These are phyloP conservation scores for Porcisia hertigi DNA, from an alignment of 208 protist species.

Conservation along the genomic window DNA sequence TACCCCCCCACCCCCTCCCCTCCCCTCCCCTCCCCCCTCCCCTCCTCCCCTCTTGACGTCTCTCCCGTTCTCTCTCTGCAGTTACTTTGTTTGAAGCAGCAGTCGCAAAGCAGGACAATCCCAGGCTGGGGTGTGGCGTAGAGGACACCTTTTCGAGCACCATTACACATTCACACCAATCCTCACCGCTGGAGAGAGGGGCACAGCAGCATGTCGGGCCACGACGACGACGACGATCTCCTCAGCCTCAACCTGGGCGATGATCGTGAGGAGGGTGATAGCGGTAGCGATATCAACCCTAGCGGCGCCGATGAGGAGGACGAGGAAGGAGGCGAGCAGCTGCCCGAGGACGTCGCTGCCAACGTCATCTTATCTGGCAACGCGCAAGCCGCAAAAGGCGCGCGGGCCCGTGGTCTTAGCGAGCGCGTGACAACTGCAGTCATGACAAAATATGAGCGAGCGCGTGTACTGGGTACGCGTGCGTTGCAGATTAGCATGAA, in stretches of 20 bases:
- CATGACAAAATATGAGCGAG: slow-evolving; percentile 99
- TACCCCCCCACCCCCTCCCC: too few relatives aligned
- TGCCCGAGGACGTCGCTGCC: slow-evolving; percentile 51
- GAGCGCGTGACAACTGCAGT: slow-evolving; percentile 95
- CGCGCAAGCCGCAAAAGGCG: slow-evolving; percentile 43
- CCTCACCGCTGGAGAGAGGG: not conserved
- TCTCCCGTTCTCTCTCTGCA: not conserved
- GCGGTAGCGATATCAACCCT: slow-evolving; percentile 11
- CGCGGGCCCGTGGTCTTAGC: slow-evolving; percentile 36
- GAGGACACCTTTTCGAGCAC: not conserved
- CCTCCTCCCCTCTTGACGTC: not conserved
- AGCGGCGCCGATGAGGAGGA: slow-evolving; percentile 37
- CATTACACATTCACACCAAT: not conserved
- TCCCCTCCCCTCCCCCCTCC: too few relatives aligned
- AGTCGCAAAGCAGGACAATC: not conserved
- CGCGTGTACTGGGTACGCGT: slow-evolving; percentile 97
- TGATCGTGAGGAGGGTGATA: slow-evolving; percentile 36
- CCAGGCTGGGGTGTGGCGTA: not conserved
- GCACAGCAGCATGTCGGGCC: slow-evolving; percentile 38
- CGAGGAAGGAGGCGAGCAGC: slow-evolving; percentile 34
- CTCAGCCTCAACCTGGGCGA: slow-evolving; percentile 61
- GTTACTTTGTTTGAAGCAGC: not conserved
- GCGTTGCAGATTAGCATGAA: slow-evolving; percentile 99
- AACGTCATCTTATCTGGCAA: slow-evolving; percentile 62
- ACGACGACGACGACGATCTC: slow-evolving; percentile 57